Evolutionary conservation across 495 filamentous ascomycete species (phyloP).

Genomic region (Aspergillus cavernicola): DNA sequence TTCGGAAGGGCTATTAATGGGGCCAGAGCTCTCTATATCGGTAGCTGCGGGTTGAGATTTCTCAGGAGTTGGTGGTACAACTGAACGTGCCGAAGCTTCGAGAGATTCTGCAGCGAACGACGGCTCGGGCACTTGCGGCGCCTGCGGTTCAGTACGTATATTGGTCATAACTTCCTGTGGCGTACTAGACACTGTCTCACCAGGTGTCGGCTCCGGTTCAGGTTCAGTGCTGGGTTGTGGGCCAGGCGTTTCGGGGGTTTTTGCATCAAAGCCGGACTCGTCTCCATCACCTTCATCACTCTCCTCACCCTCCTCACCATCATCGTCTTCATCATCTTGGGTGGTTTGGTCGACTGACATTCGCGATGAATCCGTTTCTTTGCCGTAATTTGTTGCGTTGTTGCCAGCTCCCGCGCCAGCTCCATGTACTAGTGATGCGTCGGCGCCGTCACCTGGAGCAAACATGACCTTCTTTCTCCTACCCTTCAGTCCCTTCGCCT

Average conservation of each 20-base stretch:
- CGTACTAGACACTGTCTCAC: slow-evolving; percentile 19
- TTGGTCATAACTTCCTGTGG: too few relatives aligned
- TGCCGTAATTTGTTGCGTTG: slow-evolving; percentile 20
- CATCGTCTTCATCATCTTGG: slow-evolving; percentile 42
- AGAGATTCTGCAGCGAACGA: slow-evolving; percentile 20
- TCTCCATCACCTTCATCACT: slow-evolving; percentile 55
- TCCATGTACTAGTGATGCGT: slow-evolving; percentile 34
- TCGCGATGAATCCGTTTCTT: slow-evolving; percentile 34
- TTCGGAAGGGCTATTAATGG: slow-evolving; percentile 9
- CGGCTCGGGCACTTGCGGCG: slow-evolving; percentile 25
- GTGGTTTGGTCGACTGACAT: slow-evolving; percentile 38
- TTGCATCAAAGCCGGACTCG: slow-evolving; percentile 52
- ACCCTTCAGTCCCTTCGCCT: slow-evolving; percentile 64
- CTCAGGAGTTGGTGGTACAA: slow-evolving; percentile 13
- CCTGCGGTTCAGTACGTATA: slow-evolving; percentile 5
- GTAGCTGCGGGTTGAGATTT: slow-evolving; percentile 2
- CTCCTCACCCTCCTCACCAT: slow-evolving; percentile 37
- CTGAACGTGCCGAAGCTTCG: slow-evolving; percentile 6
- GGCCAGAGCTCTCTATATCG: background rate
- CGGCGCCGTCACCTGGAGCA: slow-evolving; percentile 41
- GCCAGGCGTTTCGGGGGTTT: slow-evolving; percentile 39
- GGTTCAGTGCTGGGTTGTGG: slow-evolving; percentile 24
- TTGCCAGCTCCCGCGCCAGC: slow-evolving; percentile 24
- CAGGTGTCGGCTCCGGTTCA: slow-evolving; percentile 14
- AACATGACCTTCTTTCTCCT: slow-evolving; percentile 64